Evolutionary conservation across 495 filamentous ascomycete species (phyloP).

Genomic region (Penicillium roqueforti): DNA sequence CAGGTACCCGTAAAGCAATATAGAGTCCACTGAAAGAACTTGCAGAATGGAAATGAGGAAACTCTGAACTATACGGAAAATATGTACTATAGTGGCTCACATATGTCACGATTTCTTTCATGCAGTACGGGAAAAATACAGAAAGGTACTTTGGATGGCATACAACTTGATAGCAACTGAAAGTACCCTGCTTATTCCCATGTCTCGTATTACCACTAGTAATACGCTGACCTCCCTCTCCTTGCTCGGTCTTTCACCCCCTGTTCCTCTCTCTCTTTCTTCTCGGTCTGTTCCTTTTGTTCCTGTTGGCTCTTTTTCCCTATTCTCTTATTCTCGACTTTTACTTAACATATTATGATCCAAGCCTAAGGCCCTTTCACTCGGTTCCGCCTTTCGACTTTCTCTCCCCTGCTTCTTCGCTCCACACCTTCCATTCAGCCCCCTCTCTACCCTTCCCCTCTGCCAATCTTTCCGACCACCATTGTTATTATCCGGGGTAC

Average conservation of each 20-base stretch:
- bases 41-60: too few species aligned
- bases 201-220: constrained; percentile 12
- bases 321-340: not conserved
- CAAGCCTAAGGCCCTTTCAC: constrained; percentile 6
- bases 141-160: not conserved
- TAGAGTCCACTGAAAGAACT: too few species aligned
- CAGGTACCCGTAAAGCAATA: constrained; percentile 1
- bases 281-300: constrained; percentile 1
- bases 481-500: constrained; percentile 27
- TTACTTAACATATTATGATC: constrained; percentile 10
- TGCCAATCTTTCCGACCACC: not conserved
- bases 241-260: constrained; percentile 7
- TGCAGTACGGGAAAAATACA: not conserved
- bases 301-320: constrained; percentile 2
- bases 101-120: not conserved
- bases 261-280: not conserved
- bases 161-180: not conserved
- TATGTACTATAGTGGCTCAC: not conserved
- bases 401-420: not conserved
- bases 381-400: constrained; percentile 1
- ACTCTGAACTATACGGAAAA: too few species aligned
- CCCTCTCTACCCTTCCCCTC: constrained; percentile 15
- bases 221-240: constrained; percentile 9
- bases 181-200: not conserved
- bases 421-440: constrained; percentile 6